These are phyloP conservation scores for Backusella macrospora DNA, from an alignment of 192 early-diverging fungal species.

Conservation along the genomic window DNA sequence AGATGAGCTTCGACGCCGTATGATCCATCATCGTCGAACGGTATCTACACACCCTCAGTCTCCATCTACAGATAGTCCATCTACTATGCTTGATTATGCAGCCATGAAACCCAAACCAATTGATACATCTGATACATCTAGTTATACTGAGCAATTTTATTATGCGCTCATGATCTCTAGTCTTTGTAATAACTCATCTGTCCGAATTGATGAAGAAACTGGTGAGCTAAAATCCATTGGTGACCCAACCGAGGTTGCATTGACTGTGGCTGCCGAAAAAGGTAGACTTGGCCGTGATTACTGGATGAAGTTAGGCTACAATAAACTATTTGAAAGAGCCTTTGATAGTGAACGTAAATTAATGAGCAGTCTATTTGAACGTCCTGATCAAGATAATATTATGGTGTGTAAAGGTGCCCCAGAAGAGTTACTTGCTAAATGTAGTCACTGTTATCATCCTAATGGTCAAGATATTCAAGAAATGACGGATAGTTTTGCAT, in stretches of 20 bases:
- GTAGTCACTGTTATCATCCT: conserved; percentile 28
- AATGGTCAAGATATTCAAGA: neutral
- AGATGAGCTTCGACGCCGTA: conserved; percentile 28
- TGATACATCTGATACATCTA: neutral
- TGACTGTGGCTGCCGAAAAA: conserved; percentile 86
- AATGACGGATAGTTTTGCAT: conserved; percentile 64
- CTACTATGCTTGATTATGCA: conserved; percentile 2
- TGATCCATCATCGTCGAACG: conserved; percentile 38
- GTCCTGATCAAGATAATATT: conserved; percentile 17
- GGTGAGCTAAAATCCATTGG: conserved; percentile 74
- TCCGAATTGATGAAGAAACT: conserved; percentile 41
- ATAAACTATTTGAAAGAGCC: conserved; percentile 76
- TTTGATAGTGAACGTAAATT: conserved; percentile 96
- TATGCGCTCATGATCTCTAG: conserved; percentile 70
- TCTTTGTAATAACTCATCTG: conserved; percentile 87
- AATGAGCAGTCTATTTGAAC: conserved; percentile 83
- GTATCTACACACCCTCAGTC: conserved; percentile 13
- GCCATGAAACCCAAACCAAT: conserved; percentile 31
- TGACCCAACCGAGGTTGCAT: conserved; percentile 95
- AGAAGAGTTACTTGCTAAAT: conserved; percentile 80
- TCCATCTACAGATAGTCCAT: neutral
- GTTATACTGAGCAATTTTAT: conserved; percentile 3
- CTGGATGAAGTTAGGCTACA: conserved; percentile 51
- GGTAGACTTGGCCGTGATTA: conserved; percentile 69
- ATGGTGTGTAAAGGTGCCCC: conserved; percentile 86